Base-by-base conservation (phyloP, 2,329 filamentous ascomycete genomes). In the Tolypocladium sp. region DNA sequence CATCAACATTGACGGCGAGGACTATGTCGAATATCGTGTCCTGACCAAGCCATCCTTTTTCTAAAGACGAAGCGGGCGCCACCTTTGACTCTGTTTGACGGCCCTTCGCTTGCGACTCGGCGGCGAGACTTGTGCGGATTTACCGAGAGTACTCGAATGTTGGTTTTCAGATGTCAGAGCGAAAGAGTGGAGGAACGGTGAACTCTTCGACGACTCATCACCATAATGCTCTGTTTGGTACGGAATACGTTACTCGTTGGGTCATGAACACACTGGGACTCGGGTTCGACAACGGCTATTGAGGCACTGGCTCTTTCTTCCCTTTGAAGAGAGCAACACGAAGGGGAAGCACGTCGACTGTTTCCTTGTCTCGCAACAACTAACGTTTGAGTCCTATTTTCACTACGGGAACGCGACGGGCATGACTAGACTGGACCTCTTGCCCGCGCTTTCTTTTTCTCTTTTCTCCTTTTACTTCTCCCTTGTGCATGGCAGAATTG, bases 1-100 rank as follows among this genome's bases (percentile, higher is more conserved):
- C 27, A 79, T 87, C 65, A 85, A 75, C 55, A 87, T 88, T 60
- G 83, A 87, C 60, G 85, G 84, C 27, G 84, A 87, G 67, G 85
- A 87, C 62, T 88, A 84, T 61, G 83, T 88, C 40, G 85, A 87
- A 68, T 87, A 87, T 63, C 79, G 84, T 2, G 82, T 88, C 1
- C 77, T 88, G 33, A 86, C 82, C 1, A 87, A 85, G 71, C 83
- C 83, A 0, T 80, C 77, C 0, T 87, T 87, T 65, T 86, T 84
- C 63, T 85, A 58, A 7, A n/a, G n/a, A 12, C 22, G 12, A 42
- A 33, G 25, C 46, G 53, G 35, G 22, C 15, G 25, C 13, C 37
- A 13, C 10, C 37, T 15, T 15, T 38, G 37, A 7, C 30, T 15
- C 37, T 38, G 37, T 38, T 38, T 38, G 25, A 15, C 15, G 25